Percentiles rank a stretch among this genome's conserved stretches.
phyloP scores from a whole-genome alignment of 805 yeast genomes.

The Hyphopichia homilentoma region DNA sequence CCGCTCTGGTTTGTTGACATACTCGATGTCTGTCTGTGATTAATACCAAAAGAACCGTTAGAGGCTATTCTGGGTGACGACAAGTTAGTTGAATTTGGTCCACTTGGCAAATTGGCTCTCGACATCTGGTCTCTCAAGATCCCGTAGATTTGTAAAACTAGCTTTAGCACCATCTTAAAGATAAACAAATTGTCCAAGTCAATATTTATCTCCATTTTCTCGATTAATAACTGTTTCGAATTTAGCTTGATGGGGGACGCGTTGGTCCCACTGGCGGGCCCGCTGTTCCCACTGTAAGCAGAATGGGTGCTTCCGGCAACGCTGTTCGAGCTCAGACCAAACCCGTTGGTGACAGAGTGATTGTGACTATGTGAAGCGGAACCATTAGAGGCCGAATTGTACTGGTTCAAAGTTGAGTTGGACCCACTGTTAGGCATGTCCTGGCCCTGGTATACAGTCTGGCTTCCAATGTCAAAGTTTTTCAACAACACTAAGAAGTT shows the following conservation, averaged over 20 bases:
- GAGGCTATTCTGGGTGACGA: too few species aligned
- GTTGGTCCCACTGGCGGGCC: constrained; percentile 7
- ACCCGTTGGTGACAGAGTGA: background rate
- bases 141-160: constrained; percentile 23
- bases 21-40: constrained; percentile 1
- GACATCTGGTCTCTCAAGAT: constrained; percentile 23
- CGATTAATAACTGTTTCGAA: constrained; percentile 39
- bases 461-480: constrained; percentile 36
- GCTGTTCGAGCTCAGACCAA: background rate
- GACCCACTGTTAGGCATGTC: constrained; percentile 9
- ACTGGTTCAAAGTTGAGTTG: constrained; percentile 11
- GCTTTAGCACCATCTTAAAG: constrained; percentile 29
- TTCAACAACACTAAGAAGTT: constrained; percentile 31
- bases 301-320: background rate
- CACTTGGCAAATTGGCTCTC: background rate
- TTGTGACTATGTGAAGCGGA: background rate
- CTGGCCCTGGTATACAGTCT: constrained; percentile 3
- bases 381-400: constrained; percentile 3
- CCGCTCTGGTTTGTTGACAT: background rate
- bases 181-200: constrained; percentile 36
- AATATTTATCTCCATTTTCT: constrained; percentile 42
- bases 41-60: too few species aligned
- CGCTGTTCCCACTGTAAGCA: background rate
- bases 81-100: background rate
- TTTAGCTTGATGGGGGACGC: constrained; percentile 37